A percentile compares a stretch with the other conserved stretches of the same genome.
phyloP scores from a whole-genome alignment of 257 asterid species.

The Solanum sparsipilum region DNA sequence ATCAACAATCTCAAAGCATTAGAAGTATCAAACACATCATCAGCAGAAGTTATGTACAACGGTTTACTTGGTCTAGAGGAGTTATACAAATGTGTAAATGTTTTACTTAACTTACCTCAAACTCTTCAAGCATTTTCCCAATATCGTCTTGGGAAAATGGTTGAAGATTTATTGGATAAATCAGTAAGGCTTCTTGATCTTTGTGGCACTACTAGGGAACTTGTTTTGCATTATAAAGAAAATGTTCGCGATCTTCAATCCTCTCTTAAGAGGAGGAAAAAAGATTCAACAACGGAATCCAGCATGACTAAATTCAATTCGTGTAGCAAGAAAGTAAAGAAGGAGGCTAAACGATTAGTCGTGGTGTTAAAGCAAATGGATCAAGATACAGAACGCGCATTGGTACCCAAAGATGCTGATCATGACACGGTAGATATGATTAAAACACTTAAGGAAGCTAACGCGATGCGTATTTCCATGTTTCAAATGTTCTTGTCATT shows the following conservation, averaged over 20 bases:
- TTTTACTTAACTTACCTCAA: conserved; percentile 12
- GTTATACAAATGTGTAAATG: conserved; percentile 3
- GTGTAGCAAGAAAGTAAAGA: not conserved
- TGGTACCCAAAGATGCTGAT: not conserved
- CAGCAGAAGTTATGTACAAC: not conserved
- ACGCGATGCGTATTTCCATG: not conserved
- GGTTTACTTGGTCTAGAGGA: conserved; percentile 7
- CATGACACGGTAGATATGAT: not conserved
- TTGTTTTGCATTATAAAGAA: not conserved
- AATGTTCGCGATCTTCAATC: conserved; percentile 10
- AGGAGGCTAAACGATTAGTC: not conserved
- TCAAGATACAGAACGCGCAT: not conserved
- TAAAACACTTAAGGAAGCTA: not conserved
- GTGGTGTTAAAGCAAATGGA: not conserved
- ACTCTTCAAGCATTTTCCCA: conserved; percentile 10
- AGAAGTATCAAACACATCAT: not conserved
- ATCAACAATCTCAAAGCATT: conserved; percentile 7
- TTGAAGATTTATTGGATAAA: conserved; percentile 2
- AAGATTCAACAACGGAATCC: not conserved
- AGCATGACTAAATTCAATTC: conserved; percentile 3
- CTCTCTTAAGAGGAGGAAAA: conserved; percentile 3
- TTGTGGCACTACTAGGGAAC: conserved; percentile 3
- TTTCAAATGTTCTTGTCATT: conserved; percentile 1
- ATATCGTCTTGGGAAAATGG: conserved; percentile 3
- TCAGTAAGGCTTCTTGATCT: conserved; percentile 8